These are phyloP conservation scores for Fomitopsis pulvina DNA, from an alignment of 768 basidiomycete genomes.

Conservation along the genomic window DNA sequence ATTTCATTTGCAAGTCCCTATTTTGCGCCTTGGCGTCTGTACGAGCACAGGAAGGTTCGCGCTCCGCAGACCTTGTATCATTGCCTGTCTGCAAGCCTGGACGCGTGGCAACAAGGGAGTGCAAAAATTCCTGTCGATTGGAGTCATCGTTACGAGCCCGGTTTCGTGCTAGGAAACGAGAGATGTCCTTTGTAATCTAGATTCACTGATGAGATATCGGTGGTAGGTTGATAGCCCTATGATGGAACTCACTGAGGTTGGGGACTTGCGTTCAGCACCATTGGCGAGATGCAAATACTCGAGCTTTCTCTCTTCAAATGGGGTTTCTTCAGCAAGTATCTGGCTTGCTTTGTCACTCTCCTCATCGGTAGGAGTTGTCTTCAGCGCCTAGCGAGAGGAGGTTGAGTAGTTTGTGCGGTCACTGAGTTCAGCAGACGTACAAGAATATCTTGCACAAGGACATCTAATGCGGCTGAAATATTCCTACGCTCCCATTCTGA, in stretches of 20 bases:
- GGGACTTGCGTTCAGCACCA: slow-evolving; percentile 43
- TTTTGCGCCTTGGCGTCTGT: slow-evolving; percentile 66
- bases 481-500: slow-evolving; percentile 52
- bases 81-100: slow-evolving; percentile 31
- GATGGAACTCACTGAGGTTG: slow-evolving; percentile 46
- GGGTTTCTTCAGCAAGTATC: slow-evolving; percentile 19
- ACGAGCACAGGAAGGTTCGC: slow-evolving; percentile 58
- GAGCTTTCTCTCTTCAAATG: slow-evolving; percentile 65
- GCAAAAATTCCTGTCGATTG: slow-evolving; percentile 70
- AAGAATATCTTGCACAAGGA: slow-evolving; percentile 43
- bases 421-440: slow-evolving; percentile 28
- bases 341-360: slow-evolving; percentile 23
- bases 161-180: slow-evolving; percentile 62
- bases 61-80: slow-evolving; percentile 19
- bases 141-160: slow-evolving; percentile 70
- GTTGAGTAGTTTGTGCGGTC: neutral
- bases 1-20: slow-evolving; percentile 76
- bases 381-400: neutral
- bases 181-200: slow-evolving; percentile 63
- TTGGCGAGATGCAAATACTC: slow-evolving; percentile 49
- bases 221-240: neutral
- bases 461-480: slow-evolving; percentile 49
- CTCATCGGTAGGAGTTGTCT: neutral
- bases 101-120: slow-evolving; percentile 50
- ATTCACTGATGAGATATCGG: neutral